phyloP scores from a whole-genome alignment of 2,329 filamentous ascomycete species.

The Aspergillus latus region DNA sequence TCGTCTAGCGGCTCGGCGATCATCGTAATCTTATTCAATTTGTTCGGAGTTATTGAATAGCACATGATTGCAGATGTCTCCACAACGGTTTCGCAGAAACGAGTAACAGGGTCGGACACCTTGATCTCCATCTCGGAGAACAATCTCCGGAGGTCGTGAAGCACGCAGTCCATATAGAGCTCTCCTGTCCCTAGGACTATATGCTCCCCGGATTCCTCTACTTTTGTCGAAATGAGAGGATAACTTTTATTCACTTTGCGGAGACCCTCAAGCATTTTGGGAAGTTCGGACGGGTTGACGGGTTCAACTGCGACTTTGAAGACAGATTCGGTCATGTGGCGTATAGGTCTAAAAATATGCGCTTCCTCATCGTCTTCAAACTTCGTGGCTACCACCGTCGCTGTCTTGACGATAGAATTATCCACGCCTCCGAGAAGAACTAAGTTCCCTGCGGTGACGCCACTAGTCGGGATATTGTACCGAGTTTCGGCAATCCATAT shows the following conservation, averaged over 20 bases:
- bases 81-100: constrained; percentile 96
- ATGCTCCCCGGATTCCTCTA: constrained; percentile 96
- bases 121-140: constrained; percentile 99
- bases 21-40: constrained; percentile 99
- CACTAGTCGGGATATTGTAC: constrained; percentile 89
- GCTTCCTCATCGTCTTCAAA: constrained; percentile 86
- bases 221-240: constrained; percentile 91
- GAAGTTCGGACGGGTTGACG: constrained; percentile 94
- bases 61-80: constrained; percentile 98
- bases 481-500: constrained; percentile 90
- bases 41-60: constrained; percentile 96
- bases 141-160: constrained; percentile 88
- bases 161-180: constrained; percentile 98
- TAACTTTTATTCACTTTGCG: constrained; percentile 98
- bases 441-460: constrained; percentile 90
- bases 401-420: constrained; percentile 97
- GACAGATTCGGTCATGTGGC: constrained; percentile 95
- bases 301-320: constrained; percentile 98
- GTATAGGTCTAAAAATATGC: constrained; percentile 90
- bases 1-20: constrained; percentile 94
- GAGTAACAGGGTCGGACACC: constrained; percentile 93
- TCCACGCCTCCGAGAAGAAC: constrained; percentile 90
- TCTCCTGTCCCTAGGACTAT: constrained; percentile 93
- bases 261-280: constrained; percentile 97
- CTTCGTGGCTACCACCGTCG: constrained; percentile 78